Base-by-base conservation (phyloP, 805 yeast species). In the Candida odintsovae region DNA sequence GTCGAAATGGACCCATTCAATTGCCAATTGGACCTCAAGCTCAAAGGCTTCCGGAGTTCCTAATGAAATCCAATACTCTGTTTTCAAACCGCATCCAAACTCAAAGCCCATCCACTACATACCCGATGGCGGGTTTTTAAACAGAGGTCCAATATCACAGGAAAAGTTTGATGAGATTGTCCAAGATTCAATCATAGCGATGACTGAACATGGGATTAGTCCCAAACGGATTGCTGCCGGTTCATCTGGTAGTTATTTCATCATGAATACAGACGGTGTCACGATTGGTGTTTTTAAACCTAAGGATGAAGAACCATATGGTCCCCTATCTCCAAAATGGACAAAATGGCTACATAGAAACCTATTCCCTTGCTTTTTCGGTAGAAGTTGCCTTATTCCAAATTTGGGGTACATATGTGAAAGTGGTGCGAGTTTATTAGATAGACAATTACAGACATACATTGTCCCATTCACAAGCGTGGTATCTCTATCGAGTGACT, bases 251-350 rank as follows among this genome's bases (percentile, higher is more conserved):
- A 77, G 84, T 45, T 83, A 83, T 57, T 84, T 83, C 58, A 68
- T 83, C 1, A 71, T 66, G 49, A 65, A 68, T 41, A 50, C 66
- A 2, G 28, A 50, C 1, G 61, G 64, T 29, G 54, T 64, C 38
- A 71, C 71, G 12, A 72, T 72, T 15, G 90, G 83, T 0, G 80
- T 84, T 2, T 84, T 84, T 68, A 84, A 84, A 59, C 90, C 90
- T 5, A 83, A 82, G 57, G 89, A 83, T 61, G 90, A 84, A 61
- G 90, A 84, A 54, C 90, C 90, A 0, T 84, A 84, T 57, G 90
- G 90, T 0, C 87, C 89, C 1, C 57, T 84, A 44, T 78, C 86
- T 4, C 90, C 90, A 1, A 84, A 84, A 59, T 82, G 90, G 89
- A 77, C 86, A 2, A 84, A 84, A 63, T 84, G 90, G 90, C 59